These are phyloP conservation scores for Serendipita vermifera DNA, from an alignment of 768 basidiomycete species.

Conservation along the genomic window DNA sequence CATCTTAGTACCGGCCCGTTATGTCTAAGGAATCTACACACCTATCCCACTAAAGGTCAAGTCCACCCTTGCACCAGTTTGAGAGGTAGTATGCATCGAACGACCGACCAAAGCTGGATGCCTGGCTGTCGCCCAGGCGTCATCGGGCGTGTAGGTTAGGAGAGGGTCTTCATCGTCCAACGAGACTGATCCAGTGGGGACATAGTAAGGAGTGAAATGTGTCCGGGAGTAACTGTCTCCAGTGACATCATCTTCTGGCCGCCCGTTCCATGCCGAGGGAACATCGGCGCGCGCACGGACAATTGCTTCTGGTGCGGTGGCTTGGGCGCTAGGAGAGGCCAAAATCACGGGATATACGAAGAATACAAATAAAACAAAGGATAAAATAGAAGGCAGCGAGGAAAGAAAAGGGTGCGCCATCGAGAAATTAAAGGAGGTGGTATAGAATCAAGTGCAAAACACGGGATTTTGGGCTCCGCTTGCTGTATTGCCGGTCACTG, in stretches of 20 bases:
- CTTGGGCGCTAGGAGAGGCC: too few species aligned
- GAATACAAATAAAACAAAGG: too few species aligned
- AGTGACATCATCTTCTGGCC: neutral
- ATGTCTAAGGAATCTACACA: neutral
- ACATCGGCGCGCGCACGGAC: neutral
- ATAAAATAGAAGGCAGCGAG: too few species aligned
- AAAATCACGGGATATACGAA: too few species aligned
- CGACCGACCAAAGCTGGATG: slow-evolving; percentile 6
- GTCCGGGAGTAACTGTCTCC: neutral
- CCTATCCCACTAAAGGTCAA: slow-evolving; percentile 10
- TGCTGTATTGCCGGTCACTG: too few species aligned
- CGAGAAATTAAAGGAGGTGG: too few species aligned
- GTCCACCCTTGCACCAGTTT: slow-evolving; percentile 2
- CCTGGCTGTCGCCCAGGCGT: slow-evolving; percentile 1
- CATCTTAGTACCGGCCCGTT: neutral
- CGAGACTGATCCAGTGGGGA: slow-evolving; percentile 10
- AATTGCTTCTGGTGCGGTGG: neutral
- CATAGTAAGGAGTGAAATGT: slow-evolving; percentile 13
- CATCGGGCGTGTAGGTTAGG: slow-evolving; percentile 2
- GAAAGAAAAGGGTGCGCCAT: too few species aligned
- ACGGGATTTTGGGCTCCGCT: too few species aligned
- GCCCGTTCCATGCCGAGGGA: neutral
- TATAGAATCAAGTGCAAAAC: too few species aligned
- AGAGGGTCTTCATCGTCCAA: slow-evolving; percentile 9
- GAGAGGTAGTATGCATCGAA: slow-evolving; percentile 4